Evolutionary conservation across 352 stramenopile genomes (phyloP).

Genomic region (Pythium apleroticum): DNA sequence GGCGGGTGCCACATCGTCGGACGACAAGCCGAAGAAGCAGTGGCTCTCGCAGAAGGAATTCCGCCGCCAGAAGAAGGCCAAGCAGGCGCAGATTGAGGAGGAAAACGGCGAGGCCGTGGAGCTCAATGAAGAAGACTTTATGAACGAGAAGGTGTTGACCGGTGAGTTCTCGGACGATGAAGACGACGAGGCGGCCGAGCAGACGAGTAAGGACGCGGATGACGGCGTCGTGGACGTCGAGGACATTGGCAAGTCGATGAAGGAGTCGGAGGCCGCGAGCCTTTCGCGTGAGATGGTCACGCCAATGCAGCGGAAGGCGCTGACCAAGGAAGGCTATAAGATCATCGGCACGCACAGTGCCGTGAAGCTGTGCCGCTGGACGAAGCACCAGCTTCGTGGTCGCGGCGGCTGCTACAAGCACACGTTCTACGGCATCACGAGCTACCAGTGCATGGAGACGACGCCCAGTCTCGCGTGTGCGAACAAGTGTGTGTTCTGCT

Average conservation of each 20-base stretch:
- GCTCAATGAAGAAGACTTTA: conserved; percentile 80
- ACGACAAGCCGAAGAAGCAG: conserved; percentile 19
- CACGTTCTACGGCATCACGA: conserved; percentile 99
- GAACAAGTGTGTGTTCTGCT: conserved; percentile 99
- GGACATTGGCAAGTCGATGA: conserved; percentile 86
- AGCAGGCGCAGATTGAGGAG: conserved; percentile 53
- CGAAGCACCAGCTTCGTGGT: conserved; percentile 97
- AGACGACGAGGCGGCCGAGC: conserved; percentile 23
- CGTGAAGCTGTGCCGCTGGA: conserved; percentile 99
- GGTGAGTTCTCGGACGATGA: conserved; percentile 74
- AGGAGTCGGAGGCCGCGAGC: conserved; percentile 69
- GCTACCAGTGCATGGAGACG: conserved; percentile 99
- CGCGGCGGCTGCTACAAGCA: conserved; percentile 99
- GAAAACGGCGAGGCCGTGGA: conserved; percentile 58
- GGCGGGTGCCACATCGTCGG: conserved; percentile 16
- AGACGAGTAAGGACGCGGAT: conserved; percentile 28
- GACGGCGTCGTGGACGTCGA: conserved; percentile 80
- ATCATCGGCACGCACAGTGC: conserved; percentile 98
- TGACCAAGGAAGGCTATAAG: conserved; percentile 98
- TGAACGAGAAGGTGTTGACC: conserved; percentile 83
- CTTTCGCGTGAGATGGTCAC: conserved; percentile 94
- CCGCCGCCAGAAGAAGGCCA: conserved; percentile 76
- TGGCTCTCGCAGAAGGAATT: conserved; percentile 87
- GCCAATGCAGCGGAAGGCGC: conserved; percentile 90
- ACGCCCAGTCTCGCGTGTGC: conserved; percentile 97